Evolutionary conservation across 1,284 basidiomycete genomes (phyloP), one percentile per base, ranked within the genome.

Genomic region (Neolentinus lepideus): DNA sequence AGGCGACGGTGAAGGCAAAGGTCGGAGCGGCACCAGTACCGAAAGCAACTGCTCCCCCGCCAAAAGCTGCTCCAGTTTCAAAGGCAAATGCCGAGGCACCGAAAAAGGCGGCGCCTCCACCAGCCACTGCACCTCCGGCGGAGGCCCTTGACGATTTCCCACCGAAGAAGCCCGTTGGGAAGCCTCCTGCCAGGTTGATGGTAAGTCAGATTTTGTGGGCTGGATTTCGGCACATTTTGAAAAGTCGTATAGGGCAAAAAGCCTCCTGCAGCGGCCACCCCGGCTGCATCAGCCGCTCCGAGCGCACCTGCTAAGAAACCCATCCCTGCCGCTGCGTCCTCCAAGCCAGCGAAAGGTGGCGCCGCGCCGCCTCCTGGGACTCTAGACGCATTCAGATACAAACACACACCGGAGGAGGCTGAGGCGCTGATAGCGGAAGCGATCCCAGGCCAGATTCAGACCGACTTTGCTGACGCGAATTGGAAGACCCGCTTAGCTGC

Each of bases 401-500:
- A 88, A 60, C 93, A 92, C 69, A 86, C 86, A 0, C 84, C 92
- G 1, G 97, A 99, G 71, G 94, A 98, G 64, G 96, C 96, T 2
- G 94, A 97, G 54, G 81, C 76, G 2, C 78, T 91, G 51, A 92
- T 92, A 12, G 75, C 80, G 2, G 88, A 89, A 16, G 66, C 85
- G 11, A 84, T 99, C 50, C 94, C 96, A 0, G 65, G 78, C 0
- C 77, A 82, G 33, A 83, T 92, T 36, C 78, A 88, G 48, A 79
- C 82, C 2, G 86, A 89, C 58, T 74, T 99, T 3, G 85, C 77
- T 16, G 94, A 98, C 68, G 72, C 84, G 1, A 92, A 93, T 61
- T 99, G 97, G 97, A 99, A 99, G 71, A 81, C 86, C 25, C 78
- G 97, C 54, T 72, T 99, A 51, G 89, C 89, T 52, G 93, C 90